Base-by-base conservation (phyloP, 441 rosid species). In the Pelargonium australe region DNA sequence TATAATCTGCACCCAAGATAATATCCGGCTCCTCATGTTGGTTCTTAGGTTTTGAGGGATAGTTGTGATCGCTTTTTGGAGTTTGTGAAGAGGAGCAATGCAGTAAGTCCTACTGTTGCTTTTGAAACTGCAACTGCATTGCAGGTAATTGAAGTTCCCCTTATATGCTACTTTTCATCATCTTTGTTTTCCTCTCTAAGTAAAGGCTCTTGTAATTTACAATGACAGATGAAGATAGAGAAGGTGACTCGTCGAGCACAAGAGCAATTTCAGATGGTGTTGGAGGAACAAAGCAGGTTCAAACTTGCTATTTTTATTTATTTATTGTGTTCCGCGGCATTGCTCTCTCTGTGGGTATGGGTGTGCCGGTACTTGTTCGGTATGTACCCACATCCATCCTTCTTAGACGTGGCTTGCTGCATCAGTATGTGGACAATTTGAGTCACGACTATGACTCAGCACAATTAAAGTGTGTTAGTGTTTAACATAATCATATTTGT, bases 211-310 rank as follows among this genome's bases (percentile, higher is more conserved):
- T 40, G 43, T 40, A 40, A 40, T 40, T 7, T 41, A 7, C 51
- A 64, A 78, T 66, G 69, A 68, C 85, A 95, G 99, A 90, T 78
- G 81, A 92, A 86, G 82, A 80, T 95, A 63, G 99, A 91, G 86
- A 88, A 87, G 82, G 98, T 92, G 79, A 92, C 99, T 80, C 96
- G 98, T 68, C 80, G 89, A 78, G 98, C 99, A 6, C 99, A 95
- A 79, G 97, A 95, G 85, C 98, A 92, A 72, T 87, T 95, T 78
- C 97, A 92, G 79, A 88, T 83, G 83, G 99, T 92, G 51, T 72
- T 92, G 74, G 98, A 95, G 83, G 99, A 89, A 72, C 89, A 92
- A 79, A 89, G 97, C 98, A 91, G 96, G 99, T 92, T 68, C 69
- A 65, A 4, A 70, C 70, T 72, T 12, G 58, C 58, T 69, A 64